Conservation (phyloP, 179 eudicot species). For the Amaranthus tricolor region DNA sequence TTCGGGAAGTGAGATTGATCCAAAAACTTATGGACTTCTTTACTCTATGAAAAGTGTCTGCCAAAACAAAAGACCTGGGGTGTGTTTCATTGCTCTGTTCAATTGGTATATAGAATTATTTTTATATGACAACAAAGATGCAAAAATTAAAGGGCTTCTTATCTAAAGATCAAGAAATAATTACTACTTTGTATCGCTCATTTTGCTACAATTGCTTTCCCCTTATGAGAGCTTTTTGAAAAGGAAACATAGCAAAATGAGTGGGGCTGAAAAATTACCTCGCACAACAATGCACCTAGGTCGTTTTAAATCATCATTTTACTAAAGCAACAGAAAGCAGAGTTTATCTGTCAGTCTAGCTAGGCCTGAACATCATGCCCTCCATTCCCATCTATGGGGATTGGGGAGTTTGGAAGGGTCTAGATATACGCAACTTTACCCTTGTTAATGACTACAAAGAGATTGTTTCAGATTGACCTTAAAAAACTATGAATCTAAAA, state of each 20-base stretch:
- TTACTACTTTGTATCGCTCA: too few species aligned
- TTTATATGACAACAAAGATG: not conserved
- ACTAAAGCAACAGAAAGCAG: not conserved
- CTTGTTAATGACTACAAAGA: too few species aligned
- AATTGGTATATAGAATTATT: not conserved
- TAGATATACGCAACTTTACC: too few species aligned
- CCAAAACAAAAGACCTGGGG: slow-evolving; percentile 63
- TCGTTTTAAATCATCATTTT: not conserved
- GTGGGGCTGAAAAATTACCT: not conserved
- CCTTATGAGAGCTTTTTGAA: too few species aligned
- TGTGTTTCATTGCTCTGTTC: slow-evolving; percentile 24
- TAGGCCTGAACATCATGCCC: too few species aligned
- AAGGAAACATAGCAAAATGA: too few species aligned
- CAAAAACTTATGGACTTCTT: slow-evolving; percentile 56
- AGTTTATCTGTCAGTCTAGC: too few species aligned
- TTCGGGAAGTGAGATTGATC: slow-evolving; percentile 28
- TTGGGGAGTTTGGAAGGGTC: too few species aligned
- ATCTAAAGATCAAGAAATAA: not conserved
- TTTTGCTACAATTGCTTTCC: too few species aligned
- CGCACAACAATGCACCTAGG: not conserved
- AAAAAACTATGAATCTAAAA: too few species aligned
- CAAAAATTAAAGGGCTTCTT: not conserved
- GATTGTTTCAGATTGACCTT: too few species aligned
- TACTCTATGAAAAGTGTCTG: slow-evolving; percentile 57
- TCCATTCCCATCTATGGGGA: too few species aligned